These are phyloP conservation scores for Collariella sp. DNA, from an alignment of 495 filamentous ascomycete species.

Conservation along the genomic window DNA sequence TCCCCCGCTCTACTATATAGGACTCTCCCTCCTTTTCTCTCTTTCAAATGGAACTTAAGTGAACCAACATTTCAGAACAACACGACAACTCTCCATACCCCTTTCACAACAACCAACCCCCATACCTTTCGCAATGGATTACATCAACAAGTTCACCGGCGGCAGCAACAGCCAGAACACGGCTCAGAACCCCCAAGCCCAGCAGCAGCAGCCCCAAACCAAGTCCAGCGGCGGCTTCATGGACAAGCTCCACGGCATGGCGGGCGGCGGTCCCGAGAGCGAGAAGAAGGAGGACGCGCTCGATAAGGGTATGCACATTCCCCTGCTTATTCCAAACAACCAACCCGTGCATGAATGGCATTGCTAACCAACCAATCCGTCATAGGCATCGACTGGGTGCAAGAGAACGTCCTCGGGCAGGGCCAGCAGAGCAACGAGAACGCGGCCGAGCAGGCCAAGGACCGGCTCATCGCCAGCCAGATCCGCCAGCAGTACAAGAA, in stretches of 20 bases:
- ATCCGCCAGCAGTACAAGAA: slow-evolving; percentile 57
- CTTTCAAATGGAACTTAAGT: background rate
- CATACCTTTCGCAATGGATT: slow-evolving; percentile 28
- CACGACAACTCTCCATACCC: background rate
- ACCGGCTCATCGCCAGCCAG: slow-evolving; percentile 56
- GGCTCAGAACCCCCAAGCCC: slow-evolving; percentile 12
- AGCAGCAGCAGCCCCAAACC: slow-evolving; percentile 16
- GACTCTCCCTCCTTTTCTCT: background rate
- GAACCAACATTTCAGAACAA: background rate
- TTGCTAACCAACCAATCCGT: background rate
- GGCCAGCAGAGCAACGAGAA: slow-evolving; percentile 62
- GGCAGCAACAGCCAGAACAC: slow-evolving; percentile 4
- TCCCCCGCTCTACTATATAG: slow-evolving; percentile 18
- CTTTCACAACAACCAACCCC: background rate
- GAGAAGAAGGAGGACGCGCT: slow-evolving; percentile 64
- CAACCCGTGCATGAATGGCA: too few relatives aligned
- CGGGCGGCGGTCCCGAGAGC: slow-evolving; percentile 54
- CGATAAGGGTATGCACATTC: slow-evolving; percentile 47
- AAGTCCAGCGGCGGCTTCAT: slow-evolving; percentile 30
- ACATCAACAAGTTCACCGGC: slow-evolving; percentile 32
- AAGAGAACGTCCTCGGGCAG: slow-evolving; percentile 56
- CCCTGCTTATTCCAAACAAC: too few relatives aligned
- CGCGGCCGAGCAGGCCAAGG: slow-evolving; percentile 65
- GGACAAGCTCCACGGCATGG: slow-evolving; percentile 50
- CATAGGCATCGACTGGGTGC: slow-evolving; percentile 61